Evolutionary conservation across 2,329 filamentous ascomycete genomes (phyloP).

Genomic region (Dactylella cylindrospora): DNA sequence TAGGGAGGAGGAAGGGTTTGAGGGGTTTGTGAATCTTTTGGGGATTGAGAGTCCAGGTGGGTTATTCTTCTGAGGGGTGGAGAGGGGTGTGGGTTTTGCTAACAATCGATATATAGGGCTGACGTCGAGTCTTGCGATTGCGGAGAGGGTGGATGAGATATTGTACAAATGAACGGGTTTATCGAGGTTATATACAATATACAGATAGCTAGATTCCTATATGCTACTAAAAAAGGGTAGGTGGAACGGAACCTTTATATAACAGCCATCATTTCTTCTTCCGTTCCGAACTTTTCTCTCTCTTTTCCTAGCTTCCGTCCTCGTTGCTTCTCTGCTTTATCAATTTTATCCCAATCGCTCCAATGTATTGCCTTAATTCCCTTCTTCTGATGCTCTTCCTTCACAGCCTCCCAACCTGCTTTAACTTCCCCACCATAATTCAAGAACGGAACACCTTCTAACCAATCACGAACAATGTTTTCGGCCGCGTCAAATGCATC

Average conservation of each 20-base stretch:
- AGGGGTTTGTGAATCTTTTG: constrained; percentile 83
- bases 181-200: constrained; percentile 6
- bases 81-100: too few relatives aligned
- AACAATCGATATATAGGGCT: constrained; percentile 32
- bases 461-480: constrained; percentile 77
- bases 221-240: neutral
- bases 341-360: constrained; percentile 84
- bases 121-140: constrained; percentile 45
- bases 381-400: constrained; percentile 59
- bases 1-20: constrained; percentile 68
- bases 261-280: constrained; percentile 48
- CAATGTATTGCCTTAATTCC: constrained; percentile 70
- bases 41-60: constrained; percentile 58
- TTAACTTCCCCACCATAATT: constrained; percentile 52
- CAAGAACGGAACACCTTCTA: constrained; percentile 44
- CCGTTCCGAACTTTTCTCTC: constrained; percentile 64
- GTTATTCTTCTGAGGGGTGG: constrained; percentile 51
- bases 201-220: neutral
- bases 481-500: constrained; percentile 91
- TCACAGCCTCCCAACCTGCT: constrained; percentile 76
- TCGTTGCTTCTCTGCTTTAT: constrained; percentile 69
- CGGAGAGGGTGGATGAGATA: constrained; percentile 45
- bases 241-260: constrained; percentile 34
- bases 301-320: constrained; percentile 71
- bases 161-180: constrained; percentile 26